Evolutionary conservation across 345 rosid species (phyloP).

Genomic region (Eucalyptus polyanthemos): DNA sequence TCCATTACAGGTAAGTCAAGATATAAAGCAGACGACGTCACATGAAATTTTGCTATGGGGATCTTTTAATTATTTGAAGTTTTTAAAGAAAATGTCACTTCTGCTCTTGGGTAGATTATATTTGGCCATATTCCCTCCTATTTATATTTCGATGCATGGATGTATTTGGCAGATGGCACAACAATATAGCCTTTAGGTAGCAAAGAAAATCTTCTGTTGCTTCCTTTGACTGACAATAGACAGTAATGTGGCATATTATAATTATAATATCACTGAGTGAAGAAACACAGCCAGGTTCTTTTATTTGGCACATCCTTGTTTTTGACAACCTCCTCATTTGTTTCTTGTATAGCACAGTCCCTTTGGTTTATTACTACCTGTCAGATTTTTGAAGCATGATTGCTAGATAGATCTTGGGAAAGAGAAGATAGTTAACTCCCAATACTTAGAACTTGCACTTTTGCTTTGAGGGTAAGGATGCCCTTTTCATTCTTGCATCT

Average conservation of each 20-base stretch:
- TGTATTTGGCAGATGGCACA: background rate
- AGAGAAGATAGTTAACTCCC: background rate
- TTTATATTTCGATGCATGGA: background rate
- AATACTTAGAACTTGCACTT: background rate
- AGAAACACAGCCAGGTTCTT: background rate
- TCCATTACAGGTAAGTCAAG: conserved; percentile 83
- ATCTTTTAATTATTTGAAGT: background rate
- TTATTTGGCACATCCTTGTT: background rate
- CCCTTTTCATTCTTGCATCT: background rate
- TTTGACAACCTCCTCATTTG: background rate
- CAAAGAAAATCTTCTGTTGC: background rate
- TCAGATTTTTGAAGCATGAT: background rate
- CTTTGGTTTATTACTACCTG: background rate
- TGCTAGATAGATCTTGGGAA: background rate
- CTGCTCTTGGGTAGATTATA: background rate
- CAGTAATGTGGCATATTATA: background rate
- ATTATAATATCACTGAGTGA: background rate
- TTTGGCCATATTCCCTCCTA: background rate
- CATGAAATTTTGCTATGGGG: background rate
- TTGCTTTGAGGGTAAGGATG: background rate
- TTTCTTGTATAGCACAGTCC: background rate
- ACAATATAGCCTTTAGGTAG: background rate
- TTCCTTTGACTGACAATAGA: background rate
- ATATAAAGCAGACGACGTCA: background rate
- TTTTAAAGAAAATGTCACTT: background rate